phyloP scores from a whole-genome alignment of 495 filamentous ascomycete genomes.

The Staphylotrichum longicolle region DNA sequence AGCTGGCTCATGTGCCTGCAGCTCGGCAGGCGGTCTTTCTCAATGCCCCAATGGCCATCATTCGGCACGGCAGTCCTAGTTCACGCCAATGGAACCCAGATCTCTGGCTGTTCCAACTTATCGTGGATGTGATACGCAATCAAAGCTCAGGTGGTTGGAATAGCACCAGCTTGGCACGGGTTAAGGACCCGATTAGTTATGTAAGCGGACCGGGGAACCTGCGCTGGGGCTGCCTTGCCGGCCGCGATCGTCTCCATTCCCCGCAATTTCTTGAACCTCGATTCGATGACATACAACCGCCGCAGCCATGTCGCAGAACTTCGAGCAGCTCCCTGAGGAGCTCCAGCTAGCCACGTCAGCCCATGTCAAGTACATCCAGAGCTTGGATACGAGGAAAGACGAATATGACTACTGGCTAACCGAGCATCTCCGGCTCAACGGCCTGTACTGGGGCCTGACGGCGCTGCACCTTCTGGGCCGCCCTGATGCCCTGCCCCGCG shows the following conservation, averaged over 20 bases:
- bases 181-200: too few relatives aligned
- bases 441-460: conserved; percentile 93
- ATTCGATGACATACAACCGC: not conserved
- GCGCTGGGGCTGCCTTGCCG: not conserved
- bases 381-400: conserved; percentile 85
- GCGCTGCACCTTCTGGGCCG: conserved; percentile 80
- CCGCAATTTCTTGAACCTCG: conserved; percentile 6
- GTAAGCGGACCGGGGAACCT: not conserved
- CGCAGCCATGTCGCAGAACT: conserved; percentile 25
- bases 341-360: conserved; percentile 65
- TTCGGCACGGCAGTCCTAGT: too few relatives aligned
- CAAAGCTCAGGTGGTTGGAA: too few relatives aligned
- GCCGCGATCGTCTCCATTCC: not conserved
- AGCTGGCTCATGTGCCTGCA: too few relatives aligned
- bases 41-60: too few relatives aligned
- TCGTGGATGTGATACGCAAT: too few relatives aligned
- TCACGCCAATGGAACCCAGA: too few relatives aligned
- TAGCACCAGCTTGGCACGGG: too few relatives aligned
- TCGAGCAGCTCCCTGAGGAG: conserved; percentile 53
- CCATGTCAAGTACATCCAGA: conserved; percentile 92
- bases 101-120: too few relatives aligned
- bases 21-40: too few relatives aligned
- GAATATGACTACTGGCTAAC: conserved; percentile 97
- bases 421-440: conserved; percentile 90
- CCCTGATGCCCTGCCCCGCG: conserved; percentile 75